Base-by-base conservation (phyloP, 805 yeast genomes). In the Teunomyces funiuensis region DNA sequence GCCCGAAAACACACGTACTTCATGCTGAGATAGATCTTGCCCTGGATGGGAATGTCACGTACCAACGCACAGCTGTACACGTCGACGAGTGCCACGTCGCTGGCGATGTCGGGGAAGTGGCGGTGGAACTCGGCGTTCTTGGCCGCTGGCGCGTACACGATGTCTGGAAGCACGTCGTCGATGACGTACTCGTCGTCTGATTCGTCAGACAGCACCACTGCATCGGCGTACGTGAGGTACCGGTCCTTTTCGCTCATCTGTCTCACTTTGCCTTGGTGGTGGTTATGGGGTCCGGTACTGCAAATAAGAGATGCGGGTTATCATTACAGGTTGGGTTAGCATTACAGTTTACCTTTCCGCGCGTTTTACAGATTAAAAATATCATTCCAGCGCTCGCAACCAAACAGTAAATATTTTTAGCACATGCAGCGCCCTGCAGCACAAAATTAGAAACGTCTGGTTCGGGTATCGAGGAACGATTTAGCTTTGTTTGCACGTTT, bases 61-160 rank as follows among this genome's bases (percentile, higher is more conserved):
- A 82, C 79, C 22, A 76, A 65, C 0, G 89, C 89, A 63, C 89
- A 83, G 13, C 79, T 72, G 53, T 66, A 79, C 48, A 82, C 88
- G 18, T 74, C 80, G 28, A 83, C 66, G 13, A 82, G 65, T 22
- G 68, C 60, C 51, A 83, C 90, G 19, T 54, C 58, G 0, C 60
- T 41, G 3, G 79, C 76, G 1, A 83, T 53, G 33, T 74, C 73
- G 33, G 77, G 74, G 58, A 83, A 83, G 11, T 74, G 51, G 34
- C 72, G 74, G 53, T 82, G 88, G 56, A 82, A 82, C 18, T 81
- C 82, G 14, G 68, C 65, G 50, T 82, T 82, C 44, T 78, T 66
- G 52, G 77, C 82, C 40, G 71, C 70, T 1, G 82, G 66, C 1
- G 97, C 88, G 55, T 73, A 85, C 28, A 40, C 40, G 18, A 50